A percentile compares a stretch with the other conserved stretches of the same genome.
phyloP scores from a whole-genome alignment of 768 basidiomycete genomes.

The Amanita muscaria region DNA sequence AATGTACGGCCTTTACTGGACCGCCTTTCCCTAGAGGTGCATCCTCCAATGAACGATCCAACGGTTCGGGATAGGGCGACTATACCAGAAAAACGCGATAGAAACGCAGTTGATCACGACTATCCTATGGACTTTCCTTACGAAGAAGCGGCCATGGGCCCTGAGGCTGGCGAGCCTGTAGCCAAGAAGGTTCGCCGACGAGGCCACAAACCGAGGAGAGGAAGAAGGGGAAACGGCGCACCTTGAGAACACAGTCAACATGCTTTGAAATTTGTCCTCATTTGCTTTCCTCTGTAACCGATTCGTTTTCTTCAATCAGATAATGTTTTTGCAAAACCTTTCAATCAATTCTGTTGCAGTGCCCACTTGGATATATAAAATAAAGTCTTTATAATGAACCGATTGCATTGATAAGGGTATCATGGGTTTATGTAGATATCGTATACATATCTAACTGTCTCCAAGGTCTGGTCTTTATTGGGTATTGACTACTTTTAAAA shows the following conservation, averaged over 20 bases:
- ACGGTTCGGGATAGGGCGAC: conserved; percentile 25
- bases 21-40: conserved; percentile 1
- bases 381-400: no score
- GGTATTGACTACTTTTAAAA: conserved; percentile 5
- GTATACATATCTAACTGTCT: not conserved
- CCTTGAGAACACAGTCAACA: not conserved
- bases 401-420: conserved; percentile 3
- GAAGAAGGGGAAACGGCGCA: conserved; percentile 16
- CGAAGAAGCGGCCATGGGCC: conserved; percentile 18
- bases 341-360: no score
- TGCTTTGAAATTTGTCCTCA: no score
- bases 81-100: conserved; percentile 32
- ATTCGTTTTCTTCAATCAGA: no score
- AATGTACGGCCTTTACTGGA: conserved; percentile 1
- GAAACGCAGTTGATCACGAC: conserved; percentile 15
- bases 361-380: no score
- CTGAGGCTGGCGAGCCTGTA: conserved; percentile 17
- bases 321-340: not conserved
- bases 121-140: conserved; percentile 14
- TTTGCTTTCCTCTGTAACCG: no score
- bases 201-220: conserved; percentile 18
- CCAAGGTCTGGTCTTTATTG: not conserved
- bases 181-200: conserved; percentile 23
- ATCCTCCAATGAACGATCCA: not conserved
- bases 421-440: conserved; percentile 5